A percentile compares a stretch with the other conserved stretches of the same genome.
phyloP scores from a whole-genome alignment of 768 basidiomycete genomes.

The Boletus sensibilis region DNA sequence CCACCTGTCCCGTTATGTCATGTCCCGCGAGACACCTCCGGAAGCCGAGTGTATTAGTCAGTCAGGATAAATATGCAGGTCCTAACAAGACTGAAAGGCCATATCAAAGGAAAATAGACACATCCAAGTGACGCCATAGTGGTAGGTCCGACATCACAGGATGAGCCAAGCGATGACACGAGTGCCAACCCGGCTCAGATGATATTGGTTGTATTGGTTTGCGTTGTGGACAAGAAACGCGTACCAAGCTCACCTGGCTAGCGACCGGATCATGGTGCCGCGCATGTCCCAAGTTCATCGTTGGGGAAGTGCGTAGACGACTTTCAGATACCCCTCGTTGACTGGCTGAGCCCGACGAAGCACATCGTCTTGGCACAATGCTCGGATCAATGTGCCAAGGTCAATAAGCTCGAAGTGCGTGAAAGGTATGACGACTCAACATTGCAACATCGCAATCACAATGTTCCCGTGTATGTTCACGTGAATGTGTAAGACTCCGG shows the following conservation, averaged over 20 bases:
- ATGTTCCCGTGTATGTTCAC: not conserved
- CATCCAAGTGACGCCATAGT: not conserved
- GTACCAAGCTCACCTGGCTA: constrained; percentile 3
- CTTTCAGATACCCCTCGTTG: not conserved
- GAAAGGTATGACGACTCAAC: constrained; percentile 28
- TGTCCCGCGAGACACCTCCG: too few relatives aligned
- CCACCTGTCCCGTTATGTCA: too few relatives aligned
- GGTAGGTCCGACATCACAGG: not conserved
- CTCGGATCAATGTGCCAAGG: constrained; percentile 26
- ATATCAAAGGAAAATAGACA: not conserved
- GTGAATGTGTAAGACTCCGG: constrained; percentile 1
- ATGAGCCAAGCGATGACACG: too few relatives aligned
- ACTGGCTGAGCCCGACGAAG: not conserved
- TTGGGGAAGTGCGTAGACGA: not conserved
- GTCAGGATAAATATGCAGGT: not conserved
- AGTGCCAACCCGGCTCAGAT: not conserved
- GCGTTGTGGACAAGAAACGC: not conserved
- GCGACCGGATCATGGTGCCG: not conserved
- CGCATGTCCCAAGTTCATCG: not conserved
- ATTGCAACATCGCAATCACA: constrained; percentile 1
- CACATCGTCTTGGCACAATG: not conserved
- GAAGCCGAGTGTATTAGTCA: not conserved
- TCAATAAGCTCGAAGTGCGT: constrained; percentile 18
- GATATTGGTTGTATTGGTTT: not conserved
- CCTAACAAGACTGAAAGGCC: not conserved